Evolutionary conservation across 805 yeast genomes (phyloP).

Genomic region (Brettanomyces sp.): DNA sequence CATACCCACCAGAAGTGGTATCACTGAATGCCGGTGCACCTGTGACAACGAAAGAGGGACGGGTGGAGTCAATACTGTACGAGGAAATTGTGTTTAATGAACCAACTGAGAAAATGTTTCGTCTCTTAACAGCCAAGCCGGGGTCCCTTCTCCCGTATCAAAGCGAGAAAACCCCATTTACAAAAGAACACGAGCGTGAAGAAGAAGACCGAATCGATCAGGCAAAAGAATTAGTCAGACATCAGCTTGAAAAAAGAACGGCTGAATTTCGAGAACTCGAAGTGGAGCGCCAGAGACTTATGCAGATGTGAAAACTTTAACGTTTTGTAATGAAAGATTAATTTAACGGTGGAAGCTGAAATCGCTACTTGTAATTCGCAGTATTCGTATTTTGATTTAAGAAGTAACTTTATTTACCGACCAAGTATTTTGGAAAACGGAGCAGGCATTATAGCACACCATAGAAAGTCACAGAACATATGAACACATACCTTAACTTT

Average conservation of each 20-base stretch:
- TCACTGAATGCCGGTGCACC: slow-evolving; percentile 6
- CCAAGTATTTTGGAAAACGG: too few relatives aligned
- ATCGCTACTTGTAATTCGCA: too few relatives aligned
- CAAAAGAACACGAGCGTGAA: slow-evolving; percentile 50
- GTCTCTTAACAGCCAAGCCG: slow-evolving; percentile 61
- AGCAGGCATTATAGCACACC: too few relatives aligned
- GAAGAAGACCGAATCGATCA: slow-evolving; percentile 48
- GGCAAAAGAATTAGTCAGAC: slow-evolving; percentile 20
- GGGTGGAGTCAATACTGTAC: slow-evolving; percentile 55
- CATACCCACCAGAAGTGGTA: slow-evolving; percentile 39
- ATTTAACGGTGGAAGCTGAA: too few relatives aligned
- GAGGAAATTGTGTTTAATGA: slow-evolving; percentile 94
- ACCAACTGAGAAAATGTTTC: slow-evolving; percentile 87
- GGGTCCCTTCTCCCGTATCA: slow-evolving; percentile 39
- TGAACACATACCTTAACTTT: too few relatives aligned
- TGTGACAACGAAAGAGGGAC: slow-evolving; percentile 26
- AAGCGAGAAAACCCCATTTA: slow-evolving; percentile 18
- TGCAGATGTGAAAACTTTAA: slow-evolving; percentile 6
- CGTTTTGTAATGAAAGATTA: background rate
- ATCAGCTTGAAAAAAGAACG: slow-evolving; percentile 16
- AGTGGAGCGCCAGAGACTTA: slow-evolving; percentile 20
- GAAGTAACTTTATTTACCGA: too few relatives aligned
- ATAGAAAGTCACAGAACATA: too few relatives aligned
- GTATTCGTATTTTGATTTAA: too few relatives aligned
- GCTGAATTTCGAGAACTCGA: slow-evolving; percentile 21